Evolutionary conservation across 257 asterid species (phyloP).

Genomic region (Craterostigma plantagineum): DNA sequence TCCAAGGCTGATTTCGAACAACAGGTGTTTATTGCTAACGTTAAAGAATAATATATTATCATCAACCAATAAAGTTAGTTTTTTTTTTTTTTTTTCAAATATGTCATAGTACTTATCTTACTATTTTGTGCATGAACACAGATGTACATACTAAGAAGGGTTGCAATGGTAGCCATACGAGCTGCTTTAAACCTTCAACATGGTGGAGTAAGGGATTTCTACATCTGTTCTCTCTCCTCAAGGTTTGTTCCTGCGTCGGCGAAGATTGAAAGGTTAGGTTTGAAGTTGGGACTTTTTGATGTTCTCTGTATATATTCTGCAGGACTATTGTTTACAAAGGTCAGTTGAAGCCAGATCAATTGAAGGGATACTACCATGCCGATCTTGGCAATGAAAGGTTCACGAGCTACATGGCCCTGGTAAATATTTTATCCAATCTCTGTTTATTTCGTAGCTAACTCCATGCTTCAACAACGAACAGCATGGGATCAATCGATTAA

Average conservation of each 20-base stretch:
- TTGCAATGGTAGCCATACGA: conserved; percentile 96
- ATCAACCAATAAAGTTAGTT: not conserved
- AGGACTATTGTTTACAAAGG: conserved; percentile 99
- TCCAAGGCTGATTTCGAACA: conserved; percentile 84
- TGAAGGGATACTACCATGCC: conserved; percentile 77
- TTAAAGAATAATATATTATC: not conserved
- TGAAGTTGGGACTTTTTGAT: conserved; percentile 5
- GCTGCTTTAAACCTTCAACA: conserved; percentile 96
- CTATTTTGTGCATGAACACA: conserved; percentile 12
- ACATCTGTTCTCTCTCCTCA: conserved; percentile 92
- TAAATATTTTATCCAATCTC: conserved; percentile 82
- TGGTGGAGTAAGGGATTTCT: conserved; percentile 73
- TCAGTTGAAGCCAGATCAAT: conserved; percentile 86
- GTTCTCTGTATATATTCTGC: conserved; percentile 7
- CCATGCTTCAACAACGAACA: conserved; percentile 91
- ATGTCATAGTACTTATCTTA: not conserved
- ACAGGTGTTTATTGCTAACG: conserved; percentile 39
- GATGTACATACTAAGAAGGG: conserved; percentile 96
- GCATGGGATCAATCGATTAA: conserved; percentile 73
- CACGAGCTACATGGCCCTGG: conserved; percentile 99
- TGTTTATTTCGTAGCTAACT: conserved; percentile 79
- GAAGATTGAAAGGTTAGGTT: not conserved
- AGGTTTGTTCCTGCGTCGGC: conserved; percentile 29
- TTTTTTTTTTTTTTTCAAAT: not conserved
- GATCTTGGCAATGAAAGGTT: conserved; percentile 99